These are phyloP conservation scores for Penicillium samsonianum DNA, from an alignment of 495 filamentous ascomycete genomes.

Conservation along the genomic window DNA sequence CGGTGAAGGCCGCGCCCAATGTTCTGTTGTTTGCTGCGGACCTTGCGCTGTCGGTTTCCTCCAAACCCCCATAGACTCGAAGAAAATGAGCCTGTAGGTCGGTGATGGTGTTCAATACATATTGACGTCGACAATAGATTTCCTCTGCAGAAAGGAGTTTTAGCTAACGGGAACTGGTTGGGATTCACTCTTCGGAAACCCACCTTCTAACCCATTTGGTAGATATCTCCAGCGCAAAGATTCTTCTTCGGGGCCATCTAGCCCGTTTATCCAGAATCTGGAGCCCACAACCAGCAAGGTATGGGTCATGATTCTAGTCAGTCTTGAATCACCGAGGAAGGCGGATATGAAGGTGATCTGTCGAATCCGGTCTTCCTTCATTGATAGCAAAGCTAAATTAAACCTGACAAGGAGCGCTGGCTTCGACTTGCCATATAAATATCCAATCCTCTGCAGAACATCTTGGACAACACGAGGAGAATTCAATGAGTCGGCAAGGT, in stretches of 20 bases:
- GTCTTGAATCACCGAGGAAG: constrained; percentile 26
- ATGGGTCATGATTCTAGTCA: constrained; percentile 38
- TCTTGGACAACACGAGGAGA: constrained; percentile 29
- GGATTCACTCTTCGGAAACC: constrained; percentile 9
- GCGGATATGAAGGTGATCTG: constrained; percentile 41
- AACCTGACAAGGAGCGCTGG: constrained; percentile 25
- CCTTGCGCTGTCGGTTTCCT: constrained; percentile 27
- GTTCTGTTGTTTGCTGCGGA: constrained; percentile 9
- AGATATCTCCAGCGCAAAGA: constrained; percentile 70
- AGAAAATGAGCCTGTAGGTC: constrained; percentile 77
- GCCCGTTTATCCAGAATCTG: constrained; percentile 54
- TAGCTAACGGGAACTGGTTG: neutral
- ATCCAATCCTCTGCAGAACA: constrained; percentile 23
- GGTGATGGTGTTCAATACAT: constrained; percentile 71
- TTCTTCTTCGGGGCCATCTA: constrained; percentile 27
- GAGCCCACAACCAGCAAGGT: constrained; percentile 70
- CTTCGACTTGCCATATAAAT: constrained; percentile 35
- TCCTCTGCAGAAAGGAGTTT: constrained; percentile 56
- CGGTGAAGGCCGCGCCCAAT: constrained; percentile 15
- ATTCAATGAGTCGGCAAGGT: constrained; percentile 42
- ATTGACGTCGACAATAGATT: constrained; percentile 66
- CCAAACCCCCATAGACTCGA: constrained; percentile 57
- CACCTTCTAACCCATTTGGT: constrained; percentile 72
- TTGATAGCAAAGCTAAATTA: constrained; percentile 28
- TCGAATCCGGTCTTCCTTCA: constrained; percentile 45